Evolutionary conservation across 306 rosid species (phyloP), one percentile per base, ranked within the genome.

Genomic region (Trichosanthes cucumerina): DNA sequence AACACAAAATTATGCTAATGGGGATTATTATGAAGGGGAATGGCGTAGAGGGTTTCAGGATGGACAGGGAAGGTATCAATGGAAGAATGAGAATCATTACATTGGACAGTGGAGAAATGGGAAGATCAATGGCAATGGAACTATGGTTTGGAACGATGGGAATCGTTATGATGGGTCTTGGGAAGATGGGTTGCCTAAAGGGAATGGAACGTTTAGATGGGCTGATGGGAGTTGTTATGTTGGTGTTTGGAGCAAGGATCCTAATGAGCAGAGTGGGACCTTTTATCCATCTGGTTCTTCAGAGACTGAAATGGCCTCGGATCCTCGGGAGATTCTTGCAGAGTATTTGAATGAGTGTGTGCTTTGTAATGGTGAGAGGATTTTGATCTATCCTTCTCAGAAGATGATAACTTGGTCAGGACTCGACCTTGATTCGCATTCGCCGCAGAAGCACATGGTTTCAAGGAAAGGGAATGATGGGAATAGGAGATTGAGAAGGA

Each of bases 21-120:
- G 99, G 58, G 97, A 95, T 88, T 84, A 59, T 53, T 95, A 95
- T 54, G 97, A 92, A 75, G 99, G 99, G 5, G 97, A 92, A 60
- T 95, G 99, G 99, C 81, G 86, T 24, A 86, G 90, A 19, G 97
- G 99, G 23, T 79, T 87, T 74, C 92, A 89, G 53, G 86, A 89
- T 60, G 99, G 99, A 0, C 89, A 91, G 10, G 99, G 99, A 2
- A 81, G 92, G 81, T 95, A 95, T 66, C 97, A 91, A 44, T 95
- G 99, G 97, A 87, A 84, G 79, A 91, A 85, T 77, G 97, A 93
- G 81, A 87, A 89, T 33, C 88, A 83, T 62, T 95, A 91, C 26
- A 80, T 86, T 44, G 99, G 99, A 7, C 90, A 91, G 5, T 95
- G 97, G 97, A 88, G 43, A 68, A 81, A 50, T 78, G 99, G 97